Base-by-base conservation (phyloP, 2,329 filamentous ascomycete species). In the Aspergillus sp. region DNA sequence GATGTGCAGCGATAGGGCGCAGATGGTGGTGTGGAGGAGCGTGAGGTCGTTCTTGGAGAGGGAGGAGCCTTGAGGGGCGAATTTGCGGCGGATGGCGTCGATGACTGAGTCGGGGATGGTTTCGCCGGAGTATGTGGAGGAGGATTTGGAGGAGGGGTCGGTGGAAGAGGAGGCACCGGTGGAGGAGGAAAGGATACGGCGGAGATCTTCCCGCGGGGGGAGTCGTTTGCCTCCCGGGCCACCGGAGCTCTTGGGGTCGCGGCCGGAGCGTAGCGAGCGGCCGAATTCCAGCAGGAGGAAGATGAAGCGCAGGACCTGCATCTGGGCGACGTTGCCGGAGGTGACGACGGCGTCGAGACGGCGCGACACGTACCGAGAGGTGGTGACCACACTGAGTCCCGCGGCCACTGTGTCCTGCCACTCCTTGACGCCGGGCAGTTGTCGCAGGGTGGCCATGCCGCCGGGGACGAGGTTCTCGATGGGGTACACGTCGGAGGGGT, bases 401-500 rank as follows among this genome's bases (percentile, higher is more conserved):
- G 71, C 66, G 18, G 69, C 66, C 14, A 79, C 71, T 31, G 73
- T 71, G 29, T 77, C 69, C 52, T 73, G 71, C 79, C 80, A 82
- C 31, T 77, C 76, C 49, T 75, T 71, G 18, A 80, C 67, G 47
- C 69, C 68, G n/a, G 74, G 76, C 57, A 82, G 71, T 49, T 75
- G 71, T 36, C 71, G 72, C 31, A 82, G 73, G 10, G 77, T 79
- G 10, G 74, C 70, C 20, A 70, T 59, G 49, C 78, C 76, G 52
- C 71, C 73, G 4, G 78, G 77, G 9, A 82, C 73, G 49, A 82
- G 72, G 7, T 65, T 63, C 12, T 77, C 74, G 57, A 81, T 62
- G 4, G 76, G 64, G 65, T 82, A 82, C n/a, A 81, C 78, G 31
- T 81, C 75, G 2, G 72, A 69, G 10, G 80, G 79, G 54, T 79